Percentiles rank a stretch among this genome's conserved stretches.
These are phyloP conservation scores for Bidens hawaiensis DNA, from an alignment of 140 eudicot species.

Conservation along the genomic window DNA sequence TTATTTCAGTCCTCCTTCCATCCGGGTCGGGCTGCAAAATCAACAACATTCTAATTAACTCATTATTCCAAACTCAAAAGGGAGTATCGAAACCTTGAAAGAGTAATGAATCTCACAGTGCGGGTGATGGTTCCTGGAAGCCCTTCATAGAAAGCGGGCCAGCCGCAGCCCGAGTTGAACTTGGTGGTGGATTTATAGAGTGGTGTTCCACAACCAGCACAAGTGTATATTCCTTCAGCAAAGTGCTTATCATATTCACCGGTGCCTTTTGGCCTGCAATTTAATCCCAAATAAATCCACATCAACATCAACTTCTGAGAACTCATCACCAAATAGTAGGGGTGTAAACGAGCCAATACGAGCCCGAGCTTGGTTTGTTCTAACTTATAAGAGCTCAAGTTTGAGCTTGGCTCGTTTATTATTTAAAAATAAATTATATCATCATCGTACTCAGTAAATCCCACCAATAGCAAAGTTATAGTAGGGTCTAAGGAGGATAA, in stretches of 20 bases:
- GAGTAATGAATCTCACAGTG: slow-evolving; percentile 35
- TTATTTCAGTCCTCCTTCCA: slow-evolving; percentile 90
- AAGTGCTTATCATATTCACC: slow-evolving; percentile 75
- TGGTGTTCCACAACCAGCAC: slow-evolving; percentile 83
- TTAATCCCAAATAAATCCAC: neutral
- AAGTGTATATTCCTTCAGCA: slow-evolving; percentile 59
- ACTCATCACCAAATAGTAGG: too few relatives aligned
- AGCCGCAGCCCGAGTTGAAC: slow-evolving; percentile 86
- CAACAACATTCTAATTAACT: neutral
- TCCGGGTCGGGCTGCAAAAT: slow-evolving; percentile 75
- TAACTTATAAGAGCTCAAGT: too few relatives aligned
- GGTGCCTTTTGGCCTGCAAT: slow-evolving; percentile 48
- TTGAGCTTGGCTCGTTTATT: too few relatives aligned
- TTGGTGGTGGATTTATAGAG: slow-evolving; percentile 78
- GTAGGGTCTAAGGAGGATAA: too few relatives aligned
- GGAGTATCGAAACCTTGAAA: neutral
- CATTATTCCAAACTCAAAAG: neutral
- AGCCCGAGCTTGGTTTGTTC: too few relatives aligned
- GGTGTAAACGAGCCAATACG: too few relatives aligned
- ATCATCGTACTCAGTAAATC: too few relatives aligned
- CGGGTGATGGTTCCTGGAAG: slow-evolving; percentile 78
- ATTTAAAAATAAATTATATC: too few relatives aligned
- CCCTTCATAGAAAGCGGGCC: slow-evolving; percentile 96
- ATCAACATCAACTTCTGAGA: neutral
- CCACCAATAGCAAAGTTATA: too few relatives aligned